Percentiles rank a stretch among this genome's conserved stretches.
Evolutionary conservation across 148 eudicot genomes (phyloP).

Genomic region (Camellia granthamiana): DNA sequence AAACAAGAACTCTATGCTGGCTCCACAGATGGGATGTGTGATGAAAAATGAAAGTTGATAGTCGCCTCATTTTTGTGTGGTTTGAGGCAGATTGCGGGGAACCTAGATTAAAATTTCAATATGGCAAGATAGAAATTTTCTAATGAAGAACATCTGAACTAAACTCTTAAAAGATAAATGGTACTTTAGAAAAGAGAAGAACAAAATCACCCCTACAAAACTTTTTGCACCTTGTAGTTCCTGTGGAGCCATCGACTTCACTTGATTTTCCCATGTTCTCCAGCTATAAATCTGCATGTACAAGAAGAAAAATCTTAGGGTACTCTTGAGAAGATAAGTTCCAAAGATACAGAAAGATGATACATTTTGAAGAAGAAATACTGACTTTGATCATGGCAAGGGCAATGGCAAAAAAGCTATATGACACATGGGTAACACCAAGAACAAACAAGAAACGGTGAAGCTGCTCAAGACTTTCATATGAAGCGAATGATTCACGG

Average conservation of each 20-base stretch:
- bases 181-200: neutral
- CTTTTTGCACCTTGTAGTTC: constrained; percentile 30
- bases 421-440: constrained; percentile 65
- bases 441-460: constrained; percentile 71
- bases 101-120: neutral
- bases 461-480: constrained; percentile 82
- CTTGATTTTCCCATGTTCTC: constrained; percentile 78
- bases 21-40: constrained; percentile 78
- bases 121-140: neutral
- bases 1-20: constrained; percentile 59
- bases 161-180: neutral
- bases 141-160: neutral
- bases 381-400: constrained; percentile 65
- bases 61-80: constrained; percentile 39
- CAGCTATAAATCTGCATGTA: constrained; percentile 73
- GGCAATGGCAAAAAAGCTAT: constrained; percentile 61
- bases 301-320: neutral
- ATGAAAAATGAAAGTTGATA: constrained; percentile 45
- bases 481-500: constrained; percentile 66
- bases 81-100: constrained; percentile 25
- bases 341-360: neutral
- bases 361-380: neutral
- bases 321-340: neutral
- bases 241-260: constrained; percentile 44
- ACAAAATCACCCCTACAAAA: neutral